These are phyloP conservation scores for Apiotrichum porosum DNA, from an alignment of 1,284 basidiomycete species.

Conservation along the genomic window DNA sequence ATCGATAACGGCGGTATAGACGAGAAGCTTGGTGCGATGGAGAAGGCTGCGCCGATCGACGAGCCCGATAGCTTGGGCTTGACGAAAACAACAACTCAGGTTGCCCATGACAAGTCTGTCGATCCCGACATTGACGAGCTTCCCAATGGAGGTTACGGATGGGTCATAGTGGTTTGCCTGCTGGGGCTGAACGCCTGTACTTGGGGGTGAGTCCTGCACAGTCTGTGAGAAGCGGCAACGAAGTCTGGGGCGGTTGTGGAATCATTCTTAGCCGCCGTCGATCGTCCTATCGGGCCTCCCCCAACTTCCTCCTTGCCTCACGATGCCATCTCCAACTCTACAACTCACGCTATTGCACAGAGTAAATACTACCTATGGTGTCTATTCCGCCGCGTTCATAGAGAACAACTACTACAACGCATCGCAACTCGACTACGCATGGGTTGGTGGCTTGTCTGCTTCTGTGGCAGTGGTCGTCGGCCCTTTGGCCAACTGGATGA, in stretches of 20 bases:
- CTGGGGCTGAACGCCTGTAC: constrained; percentile 38
- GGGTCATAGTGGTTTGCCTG: constrained; percentile 46
- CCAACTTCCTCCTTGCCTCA: no score
- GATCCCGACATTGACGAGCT: neutral
- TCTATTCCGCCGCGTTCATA: constrained; percentile 49
- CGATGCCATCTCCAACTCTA: neutral
- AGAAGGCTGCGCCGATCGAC: no score
- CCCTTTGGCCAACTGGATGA: constrained; percentile 46
- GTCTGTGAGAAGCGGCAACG: neutral
- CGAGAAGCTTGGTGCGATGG: no score
- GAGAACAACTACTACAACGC: constrained; percentile 47
- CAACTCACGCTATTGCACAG: constrained; percentile 18
- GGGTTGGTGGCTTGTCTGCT: constrained; percentile 49
- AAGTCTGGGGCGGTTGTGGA: neutral
- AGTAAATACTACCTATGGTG: constrained; percentile 50
- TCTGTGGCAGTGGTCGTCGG: constrained; percentile 41
- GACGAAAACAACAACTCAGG: no score
- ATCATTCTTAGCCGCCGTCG: neutral
- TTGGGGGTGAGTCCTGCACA: constrained; percentile 30
- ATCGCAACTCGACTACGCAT: constrained; percentile 49
- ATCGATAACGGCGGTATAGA: no score
- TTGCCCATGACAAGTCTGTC: no score
- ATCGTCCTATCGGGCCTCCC: neutral
- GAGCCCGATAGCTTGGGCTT: no score
- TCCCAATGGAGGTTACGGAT: constrained; percentile 45